Conservation (phyloP, 176 grass and related monocot species). For the Phoenix dactylifera region DNA sequence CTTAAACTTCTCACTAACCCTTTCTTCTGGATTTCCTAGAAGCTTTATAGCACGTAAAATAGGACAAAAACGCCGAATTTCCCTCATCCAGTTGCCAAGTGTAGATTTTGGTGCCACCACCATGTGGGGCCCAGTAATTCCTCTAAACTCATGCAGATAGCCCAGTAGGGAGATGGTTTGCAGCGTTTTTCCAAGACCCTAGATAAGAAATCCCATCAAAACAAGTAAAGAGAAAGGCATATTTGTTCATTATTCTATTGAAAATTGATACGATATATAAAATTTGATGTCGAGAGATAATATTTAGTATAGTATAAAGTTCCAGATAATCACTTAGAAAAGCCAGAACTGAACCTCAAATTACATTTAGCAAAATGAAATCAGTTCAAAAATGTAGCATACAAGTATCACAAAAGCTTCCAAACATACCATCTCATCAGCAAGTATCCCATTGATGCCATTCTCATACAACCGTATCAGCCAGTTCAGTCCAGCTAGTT, state of each 20-base stretch:
- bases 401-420: too few relatives aligned
- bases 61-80: slow-evolving; percentile 92
- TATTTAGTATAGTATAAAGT: too few relatives aligned
- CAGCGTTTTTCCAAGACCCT: slow-evolving; percentile 98
- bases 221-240: neutral
- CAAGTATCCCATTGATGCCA: slow-evolving; percentile 96
- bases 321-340: too few relatives aligned
- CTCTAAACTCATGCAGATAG: slow-evolving; percentile 91
- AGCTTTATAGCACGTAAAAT: slow-evolving; percentile 78
- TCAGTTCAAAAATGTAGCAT: too few relatives aligned
- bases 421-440: slow-evolving; percentile 93
- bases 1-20: slow-evolving; percentile 29
- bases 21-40: slow-evolving; percentile 93
- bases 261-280: too few relatives aligned
- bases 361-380: too few relatives aligned
- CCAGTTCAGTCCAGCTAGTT: slow-evolving; percentile 97
- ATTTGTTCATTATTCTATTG: too few relatives aligned
- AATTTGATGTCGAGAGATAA: too few relatives aligned
- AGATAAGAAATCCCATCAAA: slow-evolving; percentile 12
- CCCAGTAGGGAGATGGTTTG: slow-evolving; percentile 95
- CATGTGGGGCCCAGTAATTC: slow-evolving; percentile 94
- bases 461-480: slow-evolving; percentile 94
- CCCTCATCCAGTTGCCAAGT: slow-evolving; percentile 97
- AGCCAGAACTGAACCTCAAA: too few relatives aligned
- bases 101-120: slow-evolving; percentile 98